phyloP scores from a whole-genome alignment of 2,329 filamentous ascomycete genomes.

The Botrytis byssoidea region DNA sequence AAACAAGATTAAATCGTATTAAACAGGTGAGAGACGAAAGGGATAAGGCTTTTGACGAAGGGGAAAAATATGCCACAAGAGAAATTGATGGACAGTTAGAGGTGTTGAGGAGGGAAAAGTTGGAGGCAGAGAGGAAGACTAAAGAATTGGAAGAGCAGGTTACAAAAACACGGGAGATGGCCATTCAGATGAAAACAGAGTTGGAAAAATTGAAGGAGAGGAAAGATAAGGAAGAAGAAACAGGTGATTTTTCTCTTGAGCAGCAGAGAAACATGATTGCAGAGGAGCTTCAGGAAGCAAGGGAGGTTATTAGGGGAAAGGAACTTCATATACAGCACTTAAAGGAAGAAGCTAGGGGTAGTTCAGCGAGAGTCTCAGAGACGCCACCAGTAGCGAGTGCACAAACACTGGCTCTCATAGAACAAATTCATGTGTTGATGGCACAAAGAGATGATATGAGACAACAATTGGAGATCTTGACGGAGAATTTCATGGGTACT shows the following conservation, averaged over 20 bases:
- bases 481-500: conserved; percentile 3
- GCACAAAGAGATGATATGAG: not conserved
- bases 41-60: not conserved
- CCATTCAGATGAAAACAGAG: not conserved
- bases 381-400: not conserved
- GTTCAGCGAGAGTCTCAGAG: not conserved
- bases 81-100: not conserved
- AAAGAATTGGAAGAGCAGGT: not conserved
- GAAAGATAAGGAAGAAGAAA: not conserved
- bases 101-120: not conserved
- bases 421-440: not conserved
- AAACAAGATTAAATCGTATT: not conserved
- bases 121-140: not conserved
- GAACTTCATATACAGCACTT: not conserved
- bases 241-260: not conserved
- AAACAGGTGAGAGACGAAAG: conserved; percentile 4
- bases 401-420: not conserved
- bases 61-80: not conserved
- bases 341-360: not conserved
- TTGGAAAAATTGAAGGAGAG: not conserved
- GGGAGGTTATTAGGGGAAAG: not conserved
- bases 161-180: not conserved
- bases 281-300: not conserved
- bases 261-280: not conserved
- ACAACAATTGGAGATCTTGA: conserved; percentile 13